A percentile compares a stretch with the other conserved stretches of the same genome.
These are phyloP conservation scores for Echinochloa phyllopogon DNA, from an alignment of 176 grass and related monocot genomes.

Conservation along the genomic window DNA sequence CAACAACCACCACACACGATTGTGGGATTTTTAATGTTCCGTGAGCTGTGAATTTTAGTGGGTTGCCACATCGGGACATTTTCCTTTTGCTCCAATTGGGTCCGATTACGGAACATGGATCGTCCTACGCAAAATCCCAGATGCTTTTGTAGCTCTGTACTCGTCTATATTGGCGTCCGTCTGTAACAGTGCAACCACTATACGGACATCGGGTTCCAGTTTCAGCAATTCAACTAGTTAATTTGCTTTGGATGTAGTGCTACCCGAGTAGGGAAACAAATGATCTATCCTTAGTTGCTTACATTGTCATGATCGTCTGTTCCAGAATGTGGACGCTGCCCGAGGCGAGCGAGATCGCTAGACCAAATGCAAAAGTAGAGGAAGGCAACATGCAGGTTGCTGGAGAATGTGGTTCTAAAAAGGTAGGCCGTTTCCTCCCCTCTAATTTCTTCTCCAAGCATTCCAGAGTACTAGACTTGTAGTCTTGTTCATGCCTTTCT, in stretches of 20 bases:
- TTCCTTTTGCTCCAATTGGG: not conserved
- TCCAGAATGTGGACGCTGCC: slow-evolving; percentile 91
- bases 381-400: slow-evolving; percentile 46
- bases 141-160: slow-evolving; percentile 30
- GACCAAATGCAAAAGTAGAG: slow-evolving; percentile 45
- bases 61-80: not conserved
- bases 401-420: slow-evolving; percentile 68
- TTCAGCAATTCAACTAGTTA: not conserved
- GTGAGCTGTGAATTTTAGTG: slow-evolving; percentile 11
- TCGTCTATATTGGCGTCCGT: not conserved
- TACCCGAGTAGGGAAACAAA: not conserved
- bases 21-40: not conserved
- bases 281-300: not conserved
- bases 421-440: slow-evolving; percentile 34
- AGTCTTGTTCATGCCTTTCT: slow-evolving; percentile 1
- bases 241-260: not conserved
- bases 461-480: not conserved
- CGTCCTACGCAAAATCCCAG: slow-evolving; percentile 13
- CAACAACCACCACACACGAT: not conserved
- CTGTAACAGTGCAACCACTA: not conserved
- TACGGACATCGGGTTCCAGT: not conserved
- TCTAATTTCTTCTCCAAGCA: not conserved
- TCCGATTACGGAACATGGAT: not conserved
- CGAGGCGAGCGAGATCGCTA: slow-evolving; percentile 66
- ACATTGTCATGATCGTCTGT: not conserved